Evolutionary conservation across 192 early-diverging fungal genomes (phyloP), one percentile per base, ranked within the genome.

Genomic region (Gamsiella multidivaricata): DNA sequence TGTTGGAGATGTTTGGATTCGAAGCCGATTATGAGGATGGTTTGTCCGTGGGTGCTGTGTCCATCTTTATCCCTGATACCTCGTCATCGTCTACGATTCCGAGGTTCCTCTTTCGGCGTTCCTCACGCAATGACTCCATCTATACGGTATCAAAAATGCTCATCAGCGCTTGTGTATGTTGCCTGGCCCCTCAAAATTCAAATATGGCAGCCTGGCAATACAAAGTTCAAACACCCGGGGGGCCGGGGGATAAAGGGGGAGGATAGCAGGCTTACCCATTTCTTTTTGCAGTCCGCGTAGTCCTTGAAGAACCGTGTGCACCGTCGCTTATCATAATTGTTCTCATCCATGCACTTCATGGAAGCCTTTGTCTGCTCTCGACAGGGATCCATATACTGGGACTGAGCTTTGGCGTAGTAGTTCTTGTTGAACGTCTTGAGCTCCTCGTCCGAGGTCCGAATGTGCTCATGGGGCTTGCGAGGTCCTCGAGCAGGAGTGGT

Each of bases 211-310:
- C n/a, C n/a, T n/a, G n/a, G n/a, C n/a, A n/a, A n/a, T n/a, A n/a
- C n/a, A n/a, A n/a, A n/a, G n/a, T n/a, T n/a, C n/a, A n/a, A n/a
- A n/a, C n/a, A n/a, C n/a, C n/a, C n/a, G n/a, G n/a, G n/a, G n/a
- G n/a, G n/a, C n/a, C n/a, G n/a, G n/a, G n/a, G n/a, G n/a, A n/a
- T n/a, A n/a, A n/a, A n/a, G n/a, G n/a, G n/a, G n/a, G n/a, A n/a
- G n/a, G n/a, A n/a, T n/a, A n/a, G n/a, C n/a, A n/a, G n/a, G n/a
- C 45, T 46, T 84, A 85, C 86, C 86, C 86, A 88, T 70, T 85
- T 81, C 70, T 84, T 84, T 56, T 88, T 88, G 59, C 86, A 88
- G 55, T 88, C 86, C 46, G 76, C 67, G 45, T 85, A 88, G 32
- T 84, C 79, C 36, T 85, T 68, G 47, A 85, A 88, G 59, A 72